Evolutionary conservation across 306 rosid genomes (phyloP).

Genomic region (Albizia julibrissin): DNA sequence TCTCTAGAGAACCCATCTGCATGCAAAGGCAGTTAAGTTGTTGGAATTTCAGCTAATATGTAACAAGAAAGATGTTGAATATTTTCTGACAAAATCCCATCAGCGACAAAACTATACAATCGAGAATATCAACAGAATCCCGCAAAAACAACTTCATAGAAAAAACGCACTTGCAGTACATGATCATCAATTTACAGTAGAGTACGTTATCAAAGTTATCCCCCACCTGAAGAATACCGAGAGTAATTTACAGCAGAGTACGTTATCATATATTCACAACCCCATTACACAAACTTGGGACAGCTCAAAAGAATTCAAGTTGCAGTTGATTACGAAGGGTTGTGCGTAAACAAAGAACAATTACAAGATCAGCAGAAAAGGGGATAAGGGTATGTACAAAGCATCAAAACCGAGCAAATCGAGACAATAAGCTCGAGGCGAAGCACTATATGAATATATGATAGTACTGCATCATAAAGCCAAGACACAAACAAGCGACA

Average conservation of each 20-base stretch:
- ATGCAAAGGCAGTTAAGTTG: neutral
- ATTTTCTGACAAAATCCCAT: neutral
- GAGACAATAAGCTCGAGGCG: neutral
- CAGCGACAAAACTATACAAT: neutral
- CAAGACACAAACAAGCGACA: neutral
- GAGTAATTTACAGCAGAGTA: neutral
- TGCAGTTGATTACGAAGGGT: neutral
- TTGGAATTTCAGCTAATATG: neutral
- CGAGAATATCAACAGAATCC: neutral
- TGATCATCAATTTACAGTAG: neutral
- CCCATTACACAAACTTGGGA: neutral
- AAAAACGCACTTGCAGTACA: neutral
- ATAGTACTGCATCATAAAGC: neutral
- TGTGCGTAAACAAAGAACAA: neutral
- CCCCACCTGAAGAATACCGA: neutral
- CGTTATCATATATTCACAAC: neutral
- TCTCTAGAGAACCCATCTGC: constrained; percentile 37
- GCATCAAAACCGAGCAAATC: constrained; percentile 2
- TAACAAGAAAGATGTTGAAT: neutral
- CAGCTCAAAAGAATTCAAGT: neutral
- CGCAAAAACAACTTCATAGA: neutral
- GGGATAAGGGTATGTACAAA: neutral
- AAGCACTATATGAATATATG: neutral
- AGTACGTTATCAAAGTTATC: neutral
- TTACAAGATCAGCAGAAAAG: neutral